Conservation (phyloP, 2,329 filamentous ascomycete genomes). For the Microdochium bolleyi region DNA sequence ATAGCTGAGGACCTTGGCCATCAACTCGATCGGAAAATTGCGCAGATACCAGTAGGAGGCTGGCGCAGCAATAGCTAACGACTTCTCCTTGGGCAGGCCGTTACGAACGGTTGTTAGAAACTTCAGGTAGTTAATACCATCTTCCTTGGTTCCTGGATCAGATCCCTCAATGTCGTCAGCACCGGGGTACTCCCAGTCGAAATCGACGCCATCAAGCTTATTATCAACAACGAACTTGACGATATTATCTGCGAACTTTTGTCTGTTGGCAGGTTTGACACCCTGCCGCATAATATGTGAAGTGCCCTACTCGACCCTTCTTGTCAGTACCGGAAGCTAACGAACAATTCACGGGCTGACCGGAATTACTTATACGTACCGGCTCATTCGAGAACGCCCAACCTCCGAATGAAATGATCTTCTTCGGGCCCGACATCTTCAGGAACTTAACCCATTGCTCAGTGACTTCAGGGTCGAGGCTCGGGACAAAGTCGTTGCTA, state of each 20-base stretch:
- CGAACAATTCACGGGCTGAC: neutral
- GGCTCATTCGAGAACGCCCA: constrained; percentile 29
- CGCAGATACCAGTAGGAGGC: constrained; percentile 31
- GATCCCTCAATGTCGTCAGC: neutral
- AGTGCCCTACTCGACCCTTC: constrained; percentile 9
- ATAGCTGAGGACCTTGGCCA: constrained; percentile 20
- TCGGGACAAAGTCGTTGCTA: neutral
- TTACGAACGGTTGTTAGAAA: constrained; percentile 5
- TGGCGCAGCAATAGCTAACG: constrained; percentile 26
- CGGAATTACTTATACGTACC: neutral
- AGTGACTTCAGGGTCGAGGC: neutral
- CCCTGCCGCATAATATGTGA: constrained; percentile 26
- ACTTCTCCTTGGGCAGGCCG: constrained; percentile 10
- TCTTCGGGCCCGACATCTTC: constrained; percentile 16
- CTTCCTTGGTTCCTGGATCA: neutral
- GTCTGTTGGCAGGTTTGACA: constrained; percentile 18
- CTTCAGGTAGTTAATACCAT: constrained; percentile 7
- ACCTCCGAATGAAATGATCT: constrained; percentile 33
- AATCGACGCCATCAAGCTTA: constrained; percentile 7
- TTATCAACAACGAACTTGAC: constrained; percentile 22
- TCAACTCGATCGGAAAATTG: constrained; percentile 22
- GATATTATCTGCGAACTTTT: constrained; percentile 18
- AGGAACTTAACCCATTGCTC: constrained; percentile 20
- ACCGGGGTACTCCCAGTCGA: constrained; percentile 6
- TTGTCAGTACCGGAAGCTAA: neutral